Percentiles rank a stretch among this genome's conserved stretches.
phyloP scores from a whole-genome alignment of 306 rosid genomes.

The Fagus crenata region DNA sequence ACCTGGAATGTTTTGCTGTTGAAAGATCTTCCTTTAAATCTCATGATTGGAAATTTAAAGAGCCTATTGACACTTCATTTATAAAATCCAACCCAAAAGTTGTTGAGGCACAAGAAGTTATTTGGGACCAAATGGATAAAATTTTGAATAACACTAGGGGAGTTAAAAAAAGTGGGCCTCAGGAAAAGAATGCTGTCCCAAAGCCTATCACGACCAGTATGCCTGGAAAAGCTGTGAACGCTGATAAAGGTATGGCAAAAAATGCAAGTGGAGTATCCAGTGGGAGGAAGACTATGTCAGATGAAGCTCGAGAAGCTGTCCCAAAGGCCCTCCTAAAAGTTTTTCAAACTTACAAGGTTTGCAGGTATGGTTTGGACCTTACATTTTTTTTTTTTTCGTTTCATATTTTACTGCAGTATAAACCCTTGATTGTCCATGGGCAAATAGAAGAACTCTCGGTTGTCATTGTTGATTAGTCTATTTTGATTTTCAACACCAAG shows the following conservation, averaged over 20 bases:
- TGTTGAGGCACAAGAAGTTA: constrained; percentile 51
- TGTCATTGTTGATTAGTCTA: not conserved
- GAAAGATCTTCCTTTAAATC: constrained; percentile 40
- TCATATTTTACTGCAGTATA: not conserved
- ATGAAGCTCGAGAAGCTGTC: constrained; percentile 72
- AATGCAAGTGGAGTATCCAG: constrained; percentile 37
- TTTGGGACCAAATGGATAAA: constrained; percentile 42
- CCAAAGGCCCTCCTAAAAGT: constrained; percentile 64
- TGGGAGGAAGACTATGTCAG: constrained; percentile 65
- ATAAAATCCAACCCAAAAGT: constrained; percentile 50
- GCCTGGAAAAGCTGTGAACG: constrained; percentile 38
- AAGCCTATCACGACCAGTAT: constrained; percentile 31
- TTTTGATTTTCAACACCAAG: not conserved
- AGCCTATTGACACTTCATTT: constrained; percentile 53
- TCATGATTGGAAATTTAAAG: constrained; percentile 40
- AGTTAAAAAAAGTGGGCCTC: constrained; percentile 33
- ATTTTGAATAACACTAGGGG: not conserved
- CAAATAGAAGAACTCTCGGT: not conserved
- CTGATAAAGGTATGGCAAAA: constrained; percentile 38
- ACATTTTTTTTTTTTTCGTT: not conserved
- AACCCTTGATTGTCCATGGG: not conserved
- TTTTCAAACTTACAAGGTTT: constrained; percentile 69
- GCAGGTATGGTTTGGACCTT: constrained; percentile 58
- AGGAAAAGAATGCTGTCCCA: constrained; percentile 38
- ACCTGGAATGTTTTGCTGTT: constrained; percentile 52